Conservation (phyloP, 257 asterid genomes). For the Leonotis leonurus region DNA sequence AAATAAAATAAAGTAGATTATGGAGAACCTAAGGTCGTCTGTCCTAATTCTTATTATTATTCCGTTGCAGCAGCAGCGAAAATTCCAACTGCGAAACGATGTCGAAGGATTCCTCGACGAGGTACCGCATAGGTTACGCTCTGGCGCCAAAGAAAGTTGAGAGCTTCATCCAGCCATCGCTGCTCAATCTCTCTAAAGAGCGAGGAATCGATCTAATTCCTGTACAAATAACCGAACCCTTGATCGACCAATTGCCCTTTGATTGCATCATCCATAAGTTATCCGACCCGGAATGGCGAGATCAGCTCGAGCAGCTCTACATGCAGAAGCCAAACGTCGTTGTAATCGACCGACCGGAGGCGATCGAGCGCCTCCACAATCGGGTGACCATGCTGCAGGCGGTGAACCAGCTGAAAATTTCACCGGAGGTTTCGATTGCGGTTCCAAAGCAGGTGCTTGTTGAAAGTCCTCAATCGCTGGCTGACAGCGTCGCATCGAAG, state of each 20-base stretch:
- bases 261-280: slow-evolving; percentile 67
- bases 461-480: slow-evolving; percentile 25
- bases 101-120: slow-evolving; percentile 19
- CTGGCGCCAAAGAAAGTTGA: slow-evolving; percentile 52
- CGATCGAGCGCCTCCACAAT: slow-evolving; percentile 53
- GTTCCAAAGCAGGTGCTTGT: slow-evolving; percentile 58
- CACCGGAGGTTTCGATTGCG: slow-evolving; percentile 20
- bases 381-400: slow-evolving; percentile 70
- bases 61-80: neutral
- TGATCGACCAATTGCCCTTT: slow-evolving; percentile 53
- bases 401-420: slow-evolving; percentile 26
- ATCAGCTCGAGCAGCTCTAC: slow-evolving; percentile 33
- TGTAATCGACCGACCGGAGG: slow-evolving; percentile 50
- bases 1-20: no score
- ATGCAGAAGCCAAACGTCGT: slow-evolving; percentile 34
- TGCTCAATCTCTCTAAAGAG: slow-evolving; percentile 36
- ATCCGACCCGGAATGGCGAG: slow-evolving; percentile 41
- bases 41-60: neutral
- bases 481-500: neutral
- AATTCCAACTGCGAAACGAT: slow-evolving; percentile 10
- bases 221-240: slow-evolving; percentile 36
- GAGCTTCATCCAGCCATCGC: slow-evolving; percentile 56
- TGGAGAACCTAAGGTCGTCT: no score
- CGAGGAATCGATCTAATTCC: slow-evolving; percentile 55
- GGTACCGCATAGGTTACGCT: slow-evolving; percentile 59